phyloP scores from a whole-genome alignment of 495 filamentous ascomycete species.

The Pyrenula massariospora region DNA sequence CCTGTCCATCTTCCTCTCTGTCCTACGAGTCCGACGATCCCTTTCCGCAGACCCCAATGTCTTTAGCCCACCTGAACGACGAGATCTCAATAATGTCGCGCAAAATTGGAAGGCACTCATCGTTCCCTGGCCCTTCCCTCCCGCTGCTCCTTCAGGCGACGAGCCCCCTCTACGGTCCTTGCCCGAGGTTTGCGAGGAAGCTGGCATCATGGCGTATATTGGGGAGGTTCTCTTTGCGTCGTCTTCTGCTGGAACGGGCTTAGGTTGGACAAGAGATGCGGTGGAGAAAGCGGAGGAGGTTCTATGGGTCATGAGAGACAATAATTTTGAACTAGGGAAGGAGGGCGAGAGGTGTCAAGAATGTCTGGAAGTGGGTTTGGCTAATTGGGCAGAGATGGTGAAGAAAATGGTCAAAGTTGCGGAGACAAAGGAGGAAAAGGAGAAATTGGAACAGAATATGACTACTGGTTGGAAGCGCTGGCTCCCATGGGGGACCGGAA shows the following conservation, averaged over 20 bases:
- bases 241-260: constrained; percentile 47
- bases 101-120: constrained; percentile 26
- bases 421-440: constrained; percentile 16
- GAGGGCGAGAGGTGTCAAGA: constrained; percentile 53
- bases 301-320: constrained; percentile 21
- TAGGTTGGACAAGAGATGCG: constrained; percentile 77
- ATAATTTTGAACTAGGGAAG: constrained; percentile 20
- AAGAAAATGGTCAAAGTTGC: constrained; percentile 37
- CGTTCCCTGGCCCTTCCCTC: constrained; percentile 47
- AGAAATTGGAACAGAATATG: constrained; percentile 22
- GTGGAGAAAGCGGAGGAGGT: constrained; percentile 54
- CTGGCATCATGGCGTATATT: constrained; percentile 75
- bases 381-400: constrained; percentile 69
- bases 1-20: constrained; percentile 75
- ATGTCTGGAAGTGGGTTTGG: constrained; percentile 57
- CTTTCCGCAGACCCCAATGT: constrained; percentile 17
- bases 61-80: neutral
- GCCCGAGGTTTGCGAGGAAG: constrained; percentile 66
- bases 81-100: constrained; percentile 1
- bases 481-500: constrained; percentile 28
- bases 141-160: constrained; percentile 52
- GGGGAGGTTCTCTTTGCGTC: constrained; percentile 84
- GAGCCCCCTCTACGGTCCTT: constrained; percentile 46
- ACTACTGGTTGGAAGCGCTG: constrained; percentile 29
- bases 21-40: constrained; percentile 59